A percentile compares a stretch with the other conserved stretches of the same genome.
phyloP scores from a whole-genome alignment of 768 basidiomycete species.

The Leccinellum luteum region DNA sequence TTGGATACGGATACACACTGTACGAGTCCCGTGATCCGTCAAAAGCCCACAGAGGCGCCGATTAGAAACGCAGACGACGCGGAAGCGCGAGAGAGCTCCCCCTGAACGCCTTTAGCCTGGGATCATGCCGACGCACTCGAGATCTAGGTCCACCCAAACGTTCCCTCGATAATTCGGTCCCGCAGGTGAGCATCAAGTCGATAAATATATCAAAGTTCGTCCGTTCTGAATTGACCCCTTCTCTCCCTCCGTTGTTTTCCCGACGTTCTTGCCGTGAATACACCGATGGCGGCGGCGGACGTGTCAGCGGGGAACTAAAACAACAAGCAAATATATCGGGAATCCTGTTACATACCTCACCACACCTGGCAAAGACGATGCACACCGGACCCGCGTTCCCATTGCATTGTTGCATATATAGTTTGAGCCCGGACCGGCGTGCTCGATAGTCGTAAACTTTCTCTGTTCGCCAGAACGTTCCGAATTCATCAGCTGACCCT shows the following conservation, averaged over 20 bases:
- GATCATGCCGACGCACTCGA: neutral
- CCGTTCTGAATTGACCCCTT: neutral
- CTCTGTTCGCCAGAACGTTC: neutral
- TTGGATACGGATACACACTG: neutral
- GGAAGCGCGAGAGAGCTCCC: neutral
- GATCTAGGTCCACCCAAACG: neutral
- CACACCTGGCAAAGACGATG: neutral
- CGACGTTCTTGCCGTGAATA: neutral
- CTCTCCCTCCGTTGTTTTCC: neutral
- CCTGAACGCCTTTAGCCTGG: neutral
- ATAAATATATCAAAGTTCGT: neutral
- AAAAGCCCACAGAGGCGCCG: neutral
- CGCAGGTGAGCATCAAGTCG: neutral
- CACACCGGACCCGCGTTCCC: neutral
- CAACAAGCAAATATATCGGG: neutral
- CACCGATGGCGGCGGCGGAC: neutral
- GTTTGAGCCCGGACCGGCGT: neutral
- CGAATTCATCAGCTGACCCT: neutral
- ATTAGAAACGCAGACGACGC: neutral
- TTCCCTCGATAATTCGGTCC: slow-evolving; percentile 3
- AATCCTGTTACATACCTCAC: neutral
- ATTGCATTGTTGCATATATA: neutral
- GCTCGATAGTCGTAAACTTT: neutral
- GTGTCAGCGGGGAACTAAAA: neutral
- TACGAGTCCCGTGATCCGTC: slow-evolving; percentile 2